phyloP scores from a whole-genome alignment of 768 basidiomycete species.

The Termitomyces eurrhizus region DNA sequence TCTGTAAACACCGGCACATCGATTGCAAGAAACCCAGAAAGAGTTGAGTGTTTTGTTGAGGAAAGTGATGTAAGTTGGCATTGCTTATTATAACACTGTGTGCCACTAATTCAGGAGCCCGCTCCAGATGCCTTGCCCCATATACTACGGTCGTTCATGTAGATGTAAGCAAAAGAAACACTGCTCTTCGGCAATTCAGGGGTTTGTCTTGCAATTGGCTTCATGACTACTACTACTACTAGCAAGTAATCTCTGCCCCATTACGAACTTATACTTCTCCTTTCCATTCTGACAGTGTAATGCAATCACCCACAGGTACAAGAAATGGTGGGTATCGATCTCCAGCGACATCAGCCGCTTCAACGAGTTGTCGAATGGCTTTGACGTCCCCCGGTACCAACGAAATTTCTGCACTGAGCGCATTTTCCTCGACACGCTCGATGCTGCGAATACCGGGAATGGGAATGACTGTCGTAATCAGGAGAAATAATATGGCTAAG shows the following conservation, averaged over 20 bases:
- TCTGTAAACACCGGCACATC: no score
- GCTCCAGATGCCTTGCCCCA: no score
- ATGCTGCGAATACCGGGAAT: slow-evolving; percentile 6
- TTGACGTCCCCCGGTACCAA: slow-evolving; percentile 18
- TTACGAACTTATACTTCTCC: slow-evolving; percentile 1
- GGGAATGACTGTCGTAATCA: neutral
- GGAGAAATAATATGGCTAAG: neutral
- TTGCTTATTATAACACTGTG: no score
- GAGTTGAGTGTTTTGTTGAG: no score
- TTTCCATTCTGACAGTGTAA: slow-evolving; percentile 17
- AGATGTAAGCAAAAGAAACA: no score
- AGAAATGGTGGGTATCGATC: slow-evolving; percentile 16
- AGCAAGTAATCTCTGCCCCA: neutral
- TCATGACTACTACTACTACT: neutral
- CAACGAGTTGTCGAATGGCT: slow-evolving; percentile 19
- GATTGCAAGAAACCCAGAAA: no score
- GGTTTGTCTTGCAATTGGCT: no score
- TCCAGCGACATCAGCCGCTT: slow-evolving; percentile 17
- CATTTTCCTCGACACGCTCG: slow-evolving; percentile 22
- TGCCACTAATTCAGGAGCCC: no score
- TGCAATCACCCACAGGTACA: slow-evolving; percentile 18
- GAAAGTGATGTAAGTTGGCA: no score
- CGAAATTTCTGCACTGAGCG: slow-evolving; percentile 15
- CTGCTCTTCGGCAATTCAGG: no score
- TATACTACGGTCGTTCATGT: no score